These are phyloP conservation scores for Kodamaea restingae DNA, from an alignment of 805 yeast genomes.

Conservation along the genomic window DNA sequence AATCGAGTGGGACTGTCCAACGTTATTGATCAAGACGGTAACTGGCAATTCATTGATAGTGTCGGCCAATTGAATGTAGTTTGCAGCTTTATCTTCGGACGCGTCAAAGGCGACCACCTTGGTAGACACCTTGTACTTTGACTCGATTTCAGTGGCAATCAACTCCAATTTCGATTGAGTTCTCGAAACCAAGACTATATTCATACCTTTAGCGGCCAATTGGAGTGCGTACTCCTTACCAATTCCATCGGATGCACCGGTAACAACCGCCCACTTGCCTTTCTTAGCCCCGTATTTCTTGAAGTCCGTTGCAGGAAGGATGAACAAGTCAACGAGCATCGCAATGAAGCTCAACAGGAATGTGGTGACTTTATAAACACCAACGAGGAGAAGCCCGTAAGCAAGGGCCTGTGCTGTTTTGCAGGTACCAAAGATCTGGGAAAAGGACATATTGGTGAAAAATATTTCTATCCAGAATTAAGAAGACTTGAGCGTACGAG, in stretches of 20 bases:
- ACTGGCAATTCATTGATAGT: conserved; percentile 54
- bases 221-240: conserved; percentile 90
- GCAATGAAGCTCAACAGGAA: conserved; percentile 47
- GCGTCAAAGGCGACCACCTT: conserved; percentile 76
- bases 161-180: conserved; percentile 71
- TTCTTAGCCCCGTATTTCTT: conserved; percentile 68
- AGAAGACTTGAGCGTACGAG: conserved; percentile 2
- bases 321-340: conserved; percentile 55
- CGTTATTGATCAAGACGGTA: conserved; percentile 82
- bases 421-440: conserved; percentile 11
- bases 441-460: conserved; percentile 9
- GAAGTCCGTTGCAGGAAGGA: conserved; percentile 59
- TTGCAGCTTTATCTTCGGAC: conserved; percentile 53
- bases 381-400: conserved; percentile 48
- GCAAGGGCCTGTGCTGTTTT: conserved; percentile 16
- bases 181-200: conserved; percentile 79
- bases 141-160: conserved; percentile 58
- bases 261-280: conserved; percentile 88
- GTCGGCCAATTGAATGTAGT: conserved; percentile 50
- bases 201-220: conserved; percentile 81
- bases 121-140: conserved; percentile 57
- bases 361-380: conserved; percentile 56
- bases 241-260: conserved; percentile 97
- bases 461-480: no score
- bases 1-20: conserved; percentile 90